phyloP scores from a whole-genome alignment of 2,329 filamentous ascomycete genomes.

The Ophiostoma perfectum region DNA sequence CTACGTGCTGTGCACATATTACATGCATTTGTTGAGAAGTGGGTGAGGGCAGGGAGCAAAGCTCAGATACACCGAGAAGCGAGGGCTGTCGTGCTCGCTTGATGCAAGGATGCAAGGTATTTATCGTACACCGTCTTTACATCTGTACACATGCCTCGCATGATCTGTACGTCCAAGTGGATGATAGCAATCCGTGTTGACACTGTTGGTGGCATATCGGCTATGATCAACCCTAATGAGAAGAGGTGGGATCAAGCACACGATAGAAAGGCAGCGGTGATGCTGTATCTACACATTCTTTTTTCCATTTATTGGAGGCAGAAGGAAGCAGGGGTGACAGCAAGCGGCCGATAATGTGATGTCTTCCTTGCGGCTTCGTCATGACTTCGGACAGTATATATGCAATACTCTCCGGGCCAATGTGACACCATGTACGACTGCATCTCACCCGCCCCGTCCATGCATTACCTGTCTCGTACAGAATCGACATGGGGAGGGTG shows the following conservation, averaged over 20 bases:
- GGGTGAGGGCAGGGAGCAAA: neutral
- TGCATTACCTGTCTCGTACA: neutral
- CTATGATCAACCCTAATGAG: neutral
- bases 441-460: neutral
- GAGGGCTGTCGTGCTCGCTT: neutral
- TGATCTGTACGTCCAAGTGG: too few relatives aligned
- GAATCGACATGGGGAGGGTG: neutral
- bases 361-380: neutral
- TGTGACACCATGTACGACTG: neutral
- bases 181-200: too few relatives aligned
- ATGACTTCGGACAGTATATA: neutral
- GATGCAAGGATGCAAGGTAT: neutral
- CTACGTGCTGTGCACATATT: neutral
- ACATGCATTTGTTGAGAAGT: neutral
- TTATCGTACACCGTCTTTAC: constrained; percentile 10
- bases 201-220: neutral
- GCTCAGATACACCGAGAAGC: neutral
- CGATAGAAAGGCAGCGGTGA: too few relatives aligned
- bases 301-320: too few relatives aligned
- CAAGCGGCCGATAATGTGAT: too few relatives aligned
- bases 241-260: too few relatives aligned
- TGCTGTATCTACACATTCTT: too few relatives aligned
- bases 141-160: neutral
- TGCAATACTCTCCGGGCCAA: neutral
- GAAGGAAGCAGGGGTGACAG: too few relatives aligned